Conservation (phyloP, 345 rosid species). For the Salix arbutifolia region DNA sequence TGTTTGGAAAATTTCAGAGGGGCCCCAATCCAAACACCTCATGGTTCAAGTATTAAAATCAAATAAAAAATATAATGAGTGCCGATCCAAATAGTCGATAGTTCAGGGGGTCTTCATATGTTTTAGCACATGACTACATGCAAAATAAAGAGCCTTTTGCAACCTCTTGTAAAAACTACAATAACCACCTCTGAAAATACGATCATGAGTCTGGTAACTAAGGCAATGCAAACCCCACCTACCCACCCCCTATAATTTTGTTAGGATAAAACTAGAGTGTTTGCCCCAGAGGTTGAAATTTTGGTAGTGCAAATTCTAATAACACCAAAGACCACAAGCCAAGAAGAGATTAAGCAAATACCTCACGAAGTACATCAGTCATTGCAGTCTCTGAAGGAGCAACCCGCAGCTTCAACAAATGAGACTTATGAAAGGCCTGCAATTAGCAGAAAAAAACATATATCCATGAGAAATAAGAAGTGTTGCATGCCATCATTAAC, state of each 20-base stretch:
- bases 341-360: constrained; percentile 26
- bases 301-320: not conserved
- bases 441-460: constrained; percentile 19
- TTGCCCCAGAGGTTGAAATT: not conserved
- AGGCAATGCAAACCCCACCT: not conserved
- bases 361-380: constrained; percentile 97
- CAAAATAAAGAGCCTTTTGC: not conserved
- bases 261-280: not conserved
- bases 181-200: not conserved
- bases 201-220: not conserved
- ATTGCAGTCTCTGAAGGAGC: constrained; percentile 99
- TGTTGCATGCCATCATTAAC: not conserved
- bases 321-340: not conserved
- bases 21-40: too few species aligned
- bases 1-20: too few species aligned
- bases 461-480: not conserved
- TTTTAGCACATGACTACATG: too few species aligned
- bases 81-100: too few species aligned
- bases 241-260: not conserved
- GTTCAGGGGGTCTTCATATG: too few species aligned
- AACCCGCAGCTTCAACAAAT: constrained; percentile 75
- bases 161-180: not conserved
- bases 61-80: too few species aligned
- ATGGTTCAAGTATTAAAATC: too few species aligned
- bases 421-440: constrained; percentile 95